Conservation (phyloP, 495 filamentous ascomycete species). For the Astrothelium subdiscretum region DNA sequence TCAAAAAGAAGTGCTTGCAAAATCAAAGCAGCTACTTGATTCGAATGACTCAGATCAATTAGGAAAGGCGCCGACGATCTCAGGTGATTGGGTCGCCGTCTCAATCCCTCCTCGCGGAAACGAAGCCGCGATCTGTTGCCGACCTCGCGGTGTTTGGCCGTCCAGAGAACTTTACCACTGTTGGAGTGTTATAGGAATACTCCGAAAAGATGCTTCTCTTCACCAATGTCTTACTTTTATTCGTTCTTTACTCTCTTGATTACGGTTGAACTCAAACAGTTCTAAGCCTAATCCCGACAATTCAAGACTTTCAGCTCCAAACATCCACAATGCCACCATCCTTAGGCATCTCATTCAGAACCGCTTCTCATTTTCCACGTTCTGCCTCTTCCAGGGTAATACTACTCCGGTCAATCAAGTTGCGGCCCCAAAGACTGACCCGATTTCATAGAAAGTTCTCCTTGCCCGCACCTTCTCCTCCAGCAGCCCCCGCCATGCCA, state of each 20-base stretch:
- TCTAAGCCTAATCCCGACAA: neutral
- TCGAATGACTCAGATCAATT: no score
- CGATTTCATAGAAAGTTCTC: constrained; percentile 4
- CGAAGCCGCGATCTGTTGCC: constrained; percentile 1
- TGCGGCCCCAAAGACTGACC: neutral
- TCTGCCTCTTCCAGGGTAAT: neutral
- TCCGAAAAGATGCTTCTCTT: neutral
- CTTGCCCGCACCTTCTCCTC: constrained; percentile 26
- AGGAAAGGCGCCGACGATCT: no score
- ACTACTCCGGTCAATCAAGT: neutral
- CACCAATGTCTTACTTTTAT: neutral
- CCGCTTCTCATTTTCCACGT: neutral
- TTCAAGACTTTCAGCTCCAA: neutral
- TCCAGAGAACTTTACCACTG: neutral
- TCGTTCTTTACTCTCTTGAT: neutral
- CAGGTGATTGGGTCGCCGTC: no score
- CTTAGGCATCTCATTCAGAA: neutral
- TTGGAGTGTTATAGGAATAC: neutral
- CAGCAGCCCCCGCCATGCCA: constrained; percentile 23
- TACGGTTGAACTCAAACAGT: neutral
- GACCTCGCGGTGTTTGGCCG: neutral
- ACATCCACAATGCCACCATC: neutral
- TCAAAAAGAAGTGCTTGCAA: no score
- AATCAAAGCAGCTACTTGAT: no score
- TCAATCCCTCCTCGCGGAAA: neutral